phyloP scores from a whole-genome alignment of 345 rosid genomes.

The Euphorbia tirucalli region DNA sequence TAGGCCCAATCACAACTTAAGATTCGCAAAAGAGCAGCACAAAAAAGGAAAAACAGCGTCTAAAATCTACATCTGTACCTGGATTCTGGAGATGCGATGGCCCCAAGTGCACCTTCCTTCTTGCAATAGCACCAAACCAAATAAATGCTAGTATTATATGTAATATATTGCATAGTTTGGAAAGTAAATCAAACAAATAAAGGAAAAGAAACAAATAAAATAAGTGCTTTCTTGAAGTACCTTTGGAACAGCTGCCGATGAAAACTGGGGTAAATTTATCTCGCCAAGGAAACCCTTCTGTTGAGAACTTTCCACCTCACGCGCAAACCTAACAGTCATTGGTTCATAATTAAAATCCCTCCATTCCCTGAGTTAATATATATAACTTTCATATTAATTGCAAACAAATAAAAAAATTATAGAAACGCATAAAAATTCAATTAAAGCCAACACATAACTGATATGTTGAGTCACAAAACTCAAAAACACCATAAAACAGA shows the following conservation, averaged over 20 bases:
- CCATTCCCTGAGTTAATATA: constrained; percentile 55
- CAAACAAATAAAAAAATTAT: neutral
- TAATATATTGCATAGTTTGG: neutral
- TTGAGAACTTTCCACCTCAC: constrained; percentile 27
- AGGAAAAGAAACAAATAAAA: neutral
- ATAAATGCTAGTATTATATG: neutral
- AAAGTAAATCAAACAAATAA: neutral
- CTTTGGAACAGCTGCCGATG: constrained; percentile 71
- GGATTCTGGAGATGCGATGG: constrained; percentile 27
- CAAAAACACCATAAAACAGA: neutral
- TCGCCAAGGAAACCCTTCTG: constrained; percentile 21
- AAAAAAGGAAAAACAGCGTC: neutral
- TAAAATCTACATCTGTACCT: constrained; percentile 30
- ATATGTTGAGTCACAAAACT: neutral
- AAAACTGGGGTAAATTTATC: constrained; percentile 69
- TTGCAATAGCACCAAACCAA: constrained; percentile 23
- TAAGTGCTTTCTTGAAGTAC: constrained; percentile 28
- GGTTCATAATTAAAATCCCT: constrained; percentile 53
- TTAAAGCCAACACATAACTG: neutral
- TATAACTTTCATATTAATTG: neutral
- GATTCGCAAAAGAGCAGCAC: neutral
- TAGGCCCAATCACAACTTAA: neutral
- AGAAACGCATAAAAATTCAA: neutral
- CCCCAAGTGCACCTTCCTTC: constrained; percentile 22
- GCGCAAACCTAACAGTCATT: constrained; percentile 48